Conservation (phyloP, 1,284 basidiomycete genomes). For the Bjerkandera adusta region DNA sequence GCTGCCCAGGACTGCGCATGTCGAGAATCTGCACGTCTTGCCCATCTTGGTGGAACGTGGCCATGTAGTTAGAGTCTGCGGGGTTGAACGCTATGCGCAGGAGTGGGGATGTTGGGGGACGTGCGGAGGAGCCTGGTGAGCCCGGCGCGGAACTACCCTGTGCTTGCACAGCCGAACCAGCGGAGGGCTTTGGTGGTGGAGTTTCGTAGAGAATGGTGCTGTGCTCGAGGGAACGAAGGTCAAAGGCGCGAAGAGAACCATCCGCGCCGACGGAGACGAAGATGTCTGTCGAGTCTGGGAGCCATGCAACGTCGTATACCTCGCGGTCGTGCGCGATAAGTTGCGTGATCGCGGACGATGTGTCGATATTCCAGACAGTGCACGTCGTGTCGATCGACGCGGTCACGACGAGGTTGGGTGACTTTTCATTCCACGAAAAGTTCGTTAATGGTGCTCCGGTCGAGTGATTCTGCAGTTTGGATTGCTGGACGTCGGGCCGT, state of each 20-base stretch:
- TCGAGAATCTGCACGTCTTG: slow-evolving; percentile 87
- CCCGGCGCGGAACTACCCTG: slow-evolving; percentile 34
- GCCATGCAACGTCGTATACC: slow-evolving; percentile 97
- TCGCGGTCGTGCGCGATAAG: slow-evolving; percentile 98
- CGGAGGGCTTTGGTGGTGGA: slow-evolving; percentile 63
- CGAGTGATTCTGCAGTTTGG: slow-evolving; percentile 82
- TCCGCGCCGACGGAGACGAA: slow-evolving; percentile 99
- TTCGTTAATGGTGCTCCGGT: slow-evolving; percentile 89
- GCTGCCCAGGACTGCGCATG: slow-evolving; percentile 91
- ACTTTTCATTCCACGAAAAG: slow-evolving; percentile 94
- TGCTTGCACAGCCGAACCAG: background rate
- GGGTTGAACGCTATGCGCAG: slow-evolving; percentile 87
- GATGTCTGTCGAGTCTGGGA: slow-evolving; percentile 96
- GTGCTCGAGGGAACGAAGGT: slow-evolving; percentile 93
- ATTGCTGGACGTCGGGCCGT: slow-evolving; percentile 51
- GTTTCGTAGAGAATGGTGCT: slow-evolving; percentile 99
- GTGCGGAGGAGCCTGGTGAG: slow-evolving; percentile 55
- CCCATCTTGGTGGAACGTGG: slow-evolving; percentile 92
- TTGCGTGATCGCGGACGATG: slow-evolving; percentile 94
- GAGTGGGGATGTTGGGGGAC: slow-evolving; percentile 78
- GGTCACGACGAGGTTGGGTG: slow-evolving; percentile 87
- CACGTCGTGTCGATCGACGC: slow-evolving; percentile 97
- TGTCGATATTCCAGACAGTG: slow-evolving; percentile 97
- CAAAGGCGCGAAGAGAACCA: slow-evolving; percentile 94
- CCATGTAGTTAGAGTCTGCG: slow-evolving; percentile 86